Percentiles rank a stretch among this genome's conserved stretches.
These are phyloP conservation scores for Fusarium protoensiforme DNA, from an alignment of 2,329 filamentous ascomycete species.

Conservation along the genomic window DNA sequence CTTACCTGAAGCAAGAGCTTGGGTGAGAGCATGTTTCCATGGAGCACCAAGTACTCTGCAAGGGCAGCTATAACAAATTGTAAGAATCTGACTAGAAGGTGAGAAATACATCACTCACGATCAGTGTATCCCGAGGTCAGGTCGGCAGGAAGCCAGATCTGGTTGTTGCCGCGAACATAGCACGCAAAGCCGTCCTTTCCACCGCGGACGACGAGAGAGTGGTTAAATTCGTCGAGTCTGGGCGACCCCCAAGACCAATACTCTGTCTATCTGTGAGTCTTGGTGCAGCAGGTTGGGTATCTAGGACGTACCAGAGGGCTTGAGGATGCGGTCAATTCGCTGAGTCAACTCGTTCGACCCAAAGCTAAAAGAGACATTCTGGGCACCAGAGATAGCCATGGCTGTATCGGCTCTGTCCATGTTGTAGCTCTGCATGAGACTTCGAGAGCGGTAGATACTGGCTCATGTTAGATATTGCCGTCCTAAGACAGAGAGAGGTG, in stretches of 20 bases:
- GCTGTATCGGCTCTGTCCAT: conserved; percentile 8
- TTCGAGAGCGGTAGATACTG: conserved; percentile 22
- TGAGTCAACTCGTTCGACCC: background rate
- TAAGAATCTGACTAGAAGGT: accelerated
- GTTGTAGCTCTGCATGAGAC: conserved; percentile 30
- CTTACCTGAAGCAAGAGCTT: conserved; percentile 12
- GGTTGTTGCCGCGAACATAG: conserved; percentile 19
- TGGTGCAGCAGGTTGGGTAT: accelerated
- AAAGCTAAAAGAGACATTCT: conserved; percentile 22
- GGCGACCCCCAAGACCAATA: conserved; percentile 25
- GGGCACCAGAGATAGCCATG: conserved; percentile 11
- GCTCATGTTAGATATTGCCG: background rate
- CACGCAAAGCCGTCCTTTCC: conserved; percentile 16
- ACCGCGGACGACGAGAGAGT: conserved; percentile 16
- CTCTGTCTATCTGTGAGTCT: background rate
- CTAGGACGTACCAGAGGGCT: background rate
- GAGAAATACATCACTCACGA: background rate
- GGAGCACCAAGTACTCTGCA: background rate
- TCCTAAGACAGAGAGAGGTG: no score
- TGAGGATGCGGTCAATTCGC: conserved; percentile 19
- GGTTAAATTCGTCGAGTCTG: conserved; percentile 3
- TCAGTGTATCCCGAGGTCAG: conserved; percentile 19
- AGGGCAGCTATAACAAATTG: background rate
- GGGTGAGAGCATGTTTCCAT: conserved; percentile 13
- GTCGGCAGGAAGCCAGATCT: conserved; percentile 9